phyloP scores from a whole-genome alignment of 2,329 filamentous ascomycete species.

The Trichophyton equinum region DNA sequence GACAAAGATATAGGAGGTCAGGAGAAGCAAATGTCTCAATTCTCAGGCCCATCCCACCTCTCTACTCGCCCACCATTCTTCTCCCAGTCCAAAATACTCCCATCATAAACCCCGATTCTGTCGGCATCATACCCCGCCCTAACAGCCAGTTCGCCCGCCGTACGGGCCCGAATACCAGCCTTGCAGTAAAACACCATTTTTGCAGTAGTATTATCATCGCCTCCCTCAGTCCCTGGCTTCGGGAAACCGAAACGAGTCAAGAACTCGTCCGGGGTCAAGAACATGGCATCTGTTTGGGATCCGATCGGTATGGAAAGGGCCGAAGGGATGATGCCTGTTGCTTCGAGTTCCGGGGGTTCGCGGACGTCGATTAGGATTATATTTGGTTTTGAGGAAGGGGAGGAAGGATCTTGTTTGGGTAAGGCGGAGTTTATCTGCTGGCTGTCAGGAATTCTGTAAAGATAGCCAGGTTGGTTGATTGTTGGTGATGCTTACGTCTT shows the following conservation, averaged over 20 bases:
- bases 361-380: conserved; percentile 36
- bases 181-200: conserved; percentile 82
- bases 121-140: conserved; percentile 62
- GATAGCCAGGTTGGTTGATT: background rate
- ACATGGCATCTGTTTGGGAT: conserved; percentile 64
- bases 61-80: conserved; percentile 54
- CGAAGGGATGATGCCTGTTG: conserved; percentile 54
- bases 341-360: conserved; percentile 34
- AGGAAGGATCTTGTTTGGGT: conserved; percentile 15
- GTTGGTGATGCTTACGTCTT: conserved; percentile 10
- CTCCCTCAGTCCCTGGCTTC: conserved; percentile 45
- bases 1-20: background rate
- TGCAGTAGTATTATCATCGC: conserved; percentile 13
- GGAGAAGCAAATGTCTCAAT: background rate
- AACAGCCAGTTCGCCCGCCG: conserved; percentile 64
- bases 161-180: conserved; percentile 68
- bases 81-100: conserved; percentile 62
- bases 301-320: conserved; percentile 73
- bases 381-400: conserved; percentile 18
- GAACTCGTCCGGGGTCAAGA: conserved; percentile 66
- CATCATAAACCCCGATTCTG: conserved; percentile 40
- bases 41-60: conserved; percentile 27
- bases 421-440: conserved; percentile 26
- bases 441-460: background rate
- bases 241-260: conserved; percentile 66